phyloP scores from a whole-genome alignment of 495 filamentous ascomycete species.

The Penicillium silybi region DNA sequence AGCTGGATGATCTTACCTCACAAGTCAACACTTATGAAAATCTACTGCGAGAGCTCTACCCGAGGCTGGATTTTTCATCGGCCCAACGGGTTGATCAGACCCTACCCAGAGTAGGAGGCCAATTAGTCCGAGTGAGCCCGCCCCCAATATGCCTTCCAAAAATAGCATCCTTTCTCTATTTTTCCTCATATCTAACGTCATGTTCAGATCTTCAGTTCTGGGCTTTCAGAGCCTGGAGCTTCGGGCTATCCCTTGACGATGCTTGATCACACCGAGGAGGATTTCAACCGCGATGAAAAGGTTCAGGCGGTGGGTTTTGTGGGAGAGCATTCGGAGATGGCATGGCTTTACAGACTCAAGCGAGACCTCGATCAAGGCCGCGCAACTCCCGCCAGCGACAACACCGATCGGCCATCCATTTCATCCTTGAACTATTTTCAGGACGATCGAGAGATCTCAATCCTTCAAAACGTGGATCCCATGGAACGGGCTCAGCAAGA shows the following conservation, averaged over 20 bases:
- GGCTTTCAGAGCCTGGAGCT: neutral
- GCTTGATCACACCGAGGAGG: slow-evolving; percentile 49
- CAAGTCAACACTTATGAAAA: slow-evolving; percentile 34
- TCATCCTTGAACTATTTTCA: slow-evolving; percentile 52
- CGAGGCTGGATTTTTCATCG: slow-evolving; percentile 29
- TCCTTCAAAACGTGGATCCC: slow-evolving; percentile 43
- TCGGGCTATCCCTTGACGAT: slow-evolving; percentile 6
- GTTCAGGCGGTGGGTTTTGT: slow-evolving; percentile 51
- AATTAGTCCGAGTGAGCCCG: slow-evolving; percentile 16
- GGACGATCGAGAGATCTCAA: slow-evolving; percentile 47
- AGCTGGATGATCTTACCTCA: slow-evolving; percentile 36
- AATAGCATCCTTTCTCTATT: neutral
- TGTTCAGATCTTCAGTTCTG: neutral
- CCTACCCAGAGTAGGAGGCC: slow-evolving; percentile 20
- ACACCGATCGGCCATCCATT: slow-evolving; percentile 24
- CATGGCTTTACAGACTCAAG: slow-evolving; percentile 50
- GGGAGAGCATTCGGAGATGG: slow-evolving; percentile 56
- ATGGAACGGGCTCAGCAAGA: slow-evolving; percentile 45
- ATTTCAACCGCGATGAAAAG: slow-evolving; percentile 47
- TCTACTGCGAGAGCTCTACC: slow-evolving; percentile 35
- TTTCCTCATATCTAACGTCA: neutral
- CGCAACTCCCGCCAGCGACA: slow-evolving; percentile 12
- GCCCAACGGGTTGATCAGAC: slow-evolving; percentile 35
- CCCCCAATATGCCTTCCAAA: neutral
- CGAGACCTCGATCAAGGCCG: slow-evolving; percentile 26